Evolutionary conservation across 495 filamentous ascomycete genomes (phyloP).

Genomic region (Talaromyces nanjingensis): DNA sequence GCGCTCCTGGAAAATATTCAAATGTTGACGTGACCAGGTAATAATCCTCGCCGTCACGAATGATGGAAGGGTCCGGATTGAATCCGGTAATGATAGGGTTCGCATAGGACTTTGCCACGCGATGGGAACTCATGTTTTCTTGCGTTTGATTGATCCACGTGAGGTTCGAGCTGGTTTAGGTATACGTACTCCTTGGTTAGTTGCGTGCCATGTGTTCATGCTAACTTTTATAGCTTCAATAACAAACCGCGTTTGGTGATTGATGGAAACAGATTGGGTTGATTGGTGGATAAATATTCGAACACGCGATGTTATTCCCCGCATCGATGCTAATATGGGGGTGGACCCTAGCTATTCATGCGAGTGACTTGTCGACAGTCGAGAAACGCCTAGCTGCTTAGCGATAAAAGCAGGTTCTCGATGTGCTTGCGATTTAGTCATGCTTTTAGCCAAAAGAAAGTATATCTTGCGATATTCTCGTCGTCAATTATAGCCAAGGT

Average conservation of each 20-base stretch:
- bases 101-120: constrained; percentile 7
- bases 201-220: neutral
- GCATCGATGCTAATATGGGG: neutral
- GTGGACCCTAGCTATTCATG: neutral
- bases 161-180: neutral
- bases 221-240: neutral
- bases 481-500: neutral
- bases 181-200: neutral
- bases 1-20: constrained; percentile 40
- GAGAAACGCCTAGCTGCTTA: neutral
- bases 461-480: neutral
- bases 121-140: neutral
- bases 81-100: constrained; percentile 36
- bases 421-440: neutral
- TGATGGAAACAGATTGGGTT: neutral
- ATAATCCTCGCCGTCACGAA: constrained; percentile 30
- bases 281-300: constrained; percentile 4
- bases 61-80: constrained; percentile 36
- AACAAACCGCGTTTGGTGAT: neutral
- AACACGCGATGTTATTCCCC: neutral
- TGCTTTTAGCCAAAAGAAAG: neutral
- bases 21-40: constrained; percentile 42
- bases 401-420: neutral
- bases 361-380: neutral
- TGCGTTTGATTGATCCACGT: neutral